Conservation (phyloP, 2,329 filamentous ascomycete genomes). For the Lachnellula occidentalis region DNA sequence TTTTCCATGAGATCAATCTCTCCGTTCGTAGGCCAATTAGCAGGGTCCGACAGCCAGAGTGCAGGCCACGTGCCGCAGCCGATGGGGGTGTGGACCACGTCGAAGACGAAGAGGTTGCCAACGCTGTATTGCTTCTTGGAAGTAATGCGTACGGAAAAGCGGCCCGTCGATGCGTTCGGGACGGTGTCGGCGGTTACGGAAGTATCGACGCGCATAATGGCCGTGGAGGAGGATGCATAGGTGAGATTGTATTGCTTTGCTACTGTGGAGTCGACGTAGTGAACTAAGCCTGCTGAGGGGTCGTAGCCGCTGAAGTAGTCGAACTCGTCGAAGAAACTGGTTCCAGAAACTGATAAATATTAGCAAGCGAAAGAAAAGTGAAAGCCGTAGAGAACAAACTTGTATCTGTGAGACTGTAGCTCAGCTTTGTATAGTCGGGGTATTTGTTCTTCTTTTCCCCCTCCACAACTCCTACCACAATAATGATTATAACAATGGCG, state of each 20-base stretch:
- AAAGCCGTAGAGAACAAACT: constrained; percentile 25
- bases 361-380: background rate
- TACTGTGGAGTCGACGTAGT: constrained; percentile 34
- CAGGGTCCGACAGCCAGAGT: constrained; percentile 58
- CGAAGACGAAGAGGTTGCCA: constrained; percentile 51
- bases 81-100: constrained; percentile 55
- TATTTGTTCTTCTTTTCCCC: constrained; percentile 35
- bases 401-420: constrained; percentile 38
- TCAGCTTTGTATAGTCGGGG: constrained; percentile 37
- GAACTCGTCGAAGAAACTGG: constrained; percentile 40
- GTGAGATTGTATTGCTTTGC: constrained; percentile 51
- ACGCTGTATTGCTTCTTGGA: constrained; percentile 49
- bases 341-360: constrained; percentile 29
- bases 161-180: constrained; percentile 45
- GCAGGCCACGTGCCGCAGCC: constrained; percentile 49
- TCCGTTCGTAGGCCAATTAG: constrained; percentile 55
- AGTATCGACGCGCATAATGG: constrained; percentile 57
- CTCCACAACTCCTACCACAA: constrained; percentile 40
- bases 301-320: constrained; percentile 40
- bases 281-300: constrained; percentile 40
- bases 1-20: constrained; percentile 53
- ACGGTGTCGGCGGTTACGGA: constrained; percentile 46
- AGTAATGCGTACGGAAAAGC: constrained; percentile 46
- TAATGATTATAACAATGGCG: constrained; percentile 40
- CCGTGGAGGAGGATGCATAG: constrained; percentile 47